Evolutionary conservation across 2,329 filamentous ascomycete species (phyloP).

Genomic region (Ophiostoma populinum): DNA sequence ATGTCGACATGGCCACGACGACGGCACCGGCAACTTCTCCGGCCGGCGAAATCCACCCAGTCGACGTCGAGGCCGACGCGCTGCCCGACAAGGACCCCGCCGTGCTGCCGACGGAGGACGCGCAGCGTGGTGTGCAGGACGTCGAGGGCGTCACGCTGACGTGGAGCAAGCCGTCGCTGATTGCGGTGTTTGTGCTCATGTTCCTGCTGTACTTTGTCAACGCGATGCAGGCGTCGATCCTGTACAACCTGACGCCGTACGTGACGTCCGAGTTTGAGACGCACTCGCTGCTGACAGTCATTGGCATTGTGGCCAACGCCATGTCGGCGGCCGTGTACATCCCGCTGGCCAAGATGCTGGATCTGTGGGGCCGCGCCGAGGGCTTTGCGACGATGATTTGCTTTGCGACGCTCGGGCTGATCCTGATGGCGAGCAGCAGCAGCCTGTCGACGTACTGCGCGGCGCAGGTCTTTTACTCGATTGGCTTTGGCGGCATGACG

Average conservation of each 20-base stretch:
- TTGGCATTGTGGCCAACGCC: constrained; percentile 33
- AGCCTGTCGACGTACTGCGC: constrained; percentile 32
- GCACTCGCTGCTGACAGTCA: constrained; percentile 36
- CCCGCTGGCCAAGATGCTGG: constrained; percentile 47
- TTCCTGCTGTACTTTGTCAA: constrained; percentile 34
- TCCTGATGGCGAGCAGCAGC: constrained; percentile 11
- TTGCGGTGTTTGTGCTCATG: constrained; percentile 25
- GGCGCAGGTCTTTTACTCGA: constrained; percentile 38
- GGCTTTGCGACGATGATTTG: constrained; percentile 37
- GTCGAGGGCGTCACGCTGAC: constrained; percentile 29
- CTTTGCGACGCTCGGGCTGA: constrained; percentile 27
- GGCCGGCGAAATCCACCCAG: too few relatives aligned
- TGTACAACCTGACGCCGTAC: constrained; percentile 25
- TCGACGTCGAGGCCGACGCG: constrained; percentile 1
- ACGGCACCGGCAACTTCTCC: background rate
- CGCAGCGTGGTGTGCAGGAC: constrained; percentile 28
- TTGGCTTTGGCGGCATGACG: constrained; percentile 24
- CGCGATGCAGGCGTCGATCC: constrained; percentile 27
- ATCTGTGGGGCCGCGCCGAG: constrained; percentile 49
- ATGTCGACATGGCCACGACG: background rate
- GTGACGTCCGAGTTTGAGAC: constrained; percentile 31
- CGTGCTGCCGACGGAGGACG: constrained; percentile 7
- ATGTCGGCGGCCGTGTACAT: constrained; percentile 43
- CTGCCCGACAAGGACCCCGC: constrained; percentile 3
- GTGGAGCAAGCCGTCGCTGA: constrained; percentile 23